Evolutionary conservation across 1,284 basidiomycete species (phyloP).

Genomic region (Violaceomyces palustris): DNA sequence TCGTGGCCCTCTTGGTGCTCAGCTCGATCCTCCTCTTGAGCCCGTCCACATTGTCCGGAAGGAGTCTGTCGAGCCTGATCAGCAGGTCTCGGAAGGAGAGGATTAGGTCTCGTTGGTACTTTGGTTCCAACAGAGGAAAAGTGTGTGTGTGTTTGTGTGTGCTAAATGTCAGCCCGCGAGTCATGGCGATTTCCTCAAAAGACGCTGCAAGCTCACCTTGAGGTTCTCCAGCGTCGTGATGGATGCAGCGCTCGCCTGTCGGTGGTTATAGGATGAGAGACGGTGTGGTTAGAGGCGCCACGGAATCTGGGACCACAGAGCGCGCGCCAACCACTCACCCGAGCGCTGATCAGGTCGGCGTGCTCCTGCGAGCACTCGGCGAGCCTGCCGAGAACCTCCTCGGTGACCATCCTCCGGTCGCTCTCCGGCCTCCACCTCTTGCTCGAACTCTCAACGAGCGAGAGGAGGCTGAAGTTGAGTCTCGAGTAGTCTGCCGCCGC

Average conservation of each 20-base stretch:
- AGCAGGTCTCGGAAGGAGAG: slow-evolving; percentile 25
- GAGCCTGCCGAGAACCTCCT: slow-evolving; percentile 8
- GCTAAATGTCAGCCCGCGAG: no score
- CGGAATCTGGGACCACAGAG: no score
- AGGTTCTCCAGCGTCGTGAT: slow-evolving; percentile 17
- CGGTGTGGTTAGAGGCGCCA: no score
- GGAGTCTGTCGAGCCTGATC: slow-evolving; percentile 17
- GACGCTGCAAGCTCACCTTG: no score
- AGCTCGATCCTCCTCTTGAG: slow-evolving; percentile 24
- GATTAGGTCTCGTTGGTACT: slow-evolving; percentile 29
- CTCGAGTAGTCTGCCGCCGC: slow-evolving; percentile 28
- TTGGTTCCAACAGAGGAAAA: no score
- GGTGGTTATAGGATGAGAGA: no score
- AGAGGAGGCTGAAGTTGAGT: slow-evolving; percentile 25
- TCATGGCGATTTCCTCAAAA: no score
- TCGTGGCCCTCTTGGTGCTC: not conserved
- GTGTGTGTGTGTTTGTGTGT: no score
- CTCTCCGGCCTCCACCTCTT: slow-evolving; percentile 27
- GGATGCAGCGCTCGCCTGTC: slow-evolving; percentile 9
- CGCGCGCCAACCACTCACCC: no score
- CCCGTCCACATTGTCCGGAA: slow-evolving; percentile 24
- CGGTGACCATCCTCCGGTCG: slow-evolving; percentile 18
- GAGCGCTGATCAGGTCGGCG: slow-evolving; percentile 12
- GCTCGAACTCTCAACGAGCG: slow-evolving; percentile 14
- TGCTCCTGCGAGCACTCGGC: slow-evolving; percentile 18